These are phyloP conservation scores for Aspergillus jensenii DNA, from an alignment of 2,329 filamentous ascomycete species.

Conservation along the genomic window DNA sequence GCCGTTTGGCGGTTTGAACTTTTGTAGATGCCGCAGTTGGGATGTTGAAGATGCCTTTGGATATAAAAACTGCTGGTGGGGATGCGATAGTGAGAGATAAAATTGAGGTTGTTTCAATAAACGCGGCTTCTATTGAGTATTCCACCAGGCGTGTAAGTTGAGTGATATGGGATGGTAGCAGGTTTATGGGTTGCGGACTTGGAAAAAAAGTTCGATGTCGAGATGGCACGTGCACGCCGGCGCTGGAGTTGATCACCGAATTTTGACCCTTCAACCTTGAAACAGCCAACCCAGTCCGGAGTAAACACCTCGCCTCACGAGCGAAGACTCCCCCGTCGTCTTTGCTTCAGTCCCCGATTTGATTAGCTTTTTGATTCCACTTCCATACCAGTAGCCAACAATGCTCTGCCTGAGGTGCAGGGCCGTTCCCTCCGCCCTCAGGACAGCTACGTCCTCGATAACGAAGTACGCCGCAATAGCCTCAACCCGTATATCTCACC, in stretches of 20 bases:
- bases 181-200: neutral
- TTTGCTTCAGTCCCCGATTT: neutral
- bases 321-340: conserved; percentile 4
- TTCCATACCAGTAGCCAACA: neutral
- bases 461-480: conserved; percentile 20
- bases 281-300: neutral
- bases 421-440: conserved; percentile 29
- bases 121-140: neutral
- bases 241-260: conserved; percentile 28
- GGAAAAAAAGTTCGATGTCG: conserved; percentile 16
- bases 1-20: neutral
- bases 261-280: conserved; percentile 29
- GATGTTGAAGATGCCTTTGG: neutral
- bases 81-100: neutral
- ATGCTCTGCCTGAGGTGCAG: conserved; percentile 39
- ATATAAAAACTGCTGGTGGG: neutral
- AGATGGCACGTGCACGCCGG: conserved; percentile 33
- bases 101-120: neutral
- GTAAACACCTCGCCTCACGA: conserved; percentile 10
- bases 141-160: neutral
- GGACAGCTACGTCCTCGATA: conserved; percentile 23
- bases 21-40: conserved; percentile 1
- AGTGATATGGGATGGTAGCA: neutral
- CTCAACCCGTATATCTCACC: neutral
- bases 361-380: neutral